These are phyloP conservation scores for Trametes gibbosa DNA, from an alignment of 768 basidiomycete genomes.

Conservation along the genomic window DNA sequence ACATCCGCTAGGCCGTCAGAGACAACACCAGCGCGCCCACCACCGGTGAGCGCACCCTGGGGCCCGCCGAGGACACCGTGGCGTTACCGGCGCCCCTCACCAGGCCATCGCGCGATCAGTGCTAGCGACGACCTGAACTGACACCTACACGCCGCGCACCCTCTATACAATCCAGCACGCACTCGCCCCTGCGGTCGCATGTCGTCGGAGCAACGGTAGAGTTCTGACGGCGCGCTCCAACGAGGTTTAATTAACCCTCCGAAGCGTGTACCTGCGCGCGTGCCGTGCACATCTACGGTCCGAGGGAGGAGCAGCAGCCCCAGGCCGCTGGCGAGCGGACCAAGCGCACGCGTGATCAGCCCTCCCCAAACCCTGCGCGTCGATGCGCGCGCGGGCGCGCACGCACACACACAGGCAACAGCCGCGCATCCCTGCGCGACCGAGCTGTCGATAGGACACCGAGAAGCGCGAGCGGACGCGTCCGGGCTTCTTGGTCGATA, in stretches of 20 bases:
- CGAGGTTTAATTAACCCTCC: conserved; percentile 18
- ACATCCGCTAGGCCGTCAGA: background rate
- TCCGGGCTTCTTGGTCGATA: background rate
- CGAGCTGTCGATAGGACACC: background rate
- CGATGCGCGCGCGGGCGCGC: no score
- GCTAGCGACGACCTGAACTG: background rate
- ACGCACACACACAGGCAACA: background rate
- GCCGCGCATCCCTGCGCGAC: background rate
- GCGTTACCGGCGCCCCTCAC: background rate
- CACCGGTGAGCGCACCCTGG: background rate
- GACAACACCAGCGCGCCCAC: background rate
- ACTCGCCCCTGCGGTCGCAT: conserved; percentile 3
- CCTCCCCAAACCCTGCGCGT: no score
- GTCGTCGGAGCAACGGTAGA: conserved; percentile 1
- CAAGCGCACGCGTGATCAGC: background rate
- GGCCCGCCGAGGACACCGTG: background rate
- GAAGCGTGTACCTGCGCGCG: conserved; percentile 9
- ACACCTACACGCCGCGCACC: background rate
- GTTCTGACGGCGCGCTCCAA: conserved; percentile 17
- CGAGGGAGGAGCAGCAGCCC: no score
- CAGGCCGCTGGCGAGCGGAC: no score
- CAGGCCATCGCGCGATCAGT: background rate
- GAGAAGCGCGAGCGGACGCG: background rate
- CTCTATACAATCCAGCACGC: background rate
- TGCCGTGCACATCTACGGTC: conserved; percentile 6